Base-by-base conservation (phyloP, 2,329 filamentous ascomycete genomes). In the Emydomyces testavorans region DNA sequence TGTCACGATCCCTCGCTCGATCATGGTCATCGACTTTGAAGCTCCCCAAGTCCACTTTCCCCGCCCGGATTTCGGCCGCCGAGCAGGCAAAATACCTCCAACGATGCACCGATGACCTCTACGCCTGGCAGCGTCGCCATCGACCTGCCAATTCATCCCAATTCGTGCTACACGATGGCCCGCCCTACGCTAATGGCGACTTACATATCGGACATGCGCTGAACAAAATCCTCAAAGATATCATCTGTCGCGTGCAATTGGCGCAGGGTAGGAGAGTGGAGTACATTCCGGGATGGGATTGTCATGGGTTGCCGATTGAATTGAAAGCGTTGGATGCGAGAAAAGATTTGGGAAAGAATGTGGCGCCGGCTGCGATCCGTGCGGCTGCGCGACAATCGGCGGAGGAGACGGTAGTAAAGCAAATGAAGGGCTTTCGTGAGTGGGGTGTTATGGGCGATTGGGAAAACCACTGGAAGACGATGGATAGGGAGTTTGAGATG, bases 141-240 rank as follows among this genome's bases (percentile, higher is more conserved):
- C 68, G 78, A 53, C 70, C 76, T 2, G 64, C 63, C 26, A 66
- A 76, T 29, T 66, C 77, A 36, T 40, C 48, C 11, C 72, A 75
- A 0, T 98, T 96, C 55, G 71, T 88, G 1, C 73, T 98, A 6
- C 92, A 96, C 62, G 92, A 98, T 79, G 92, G 92, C 0, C 92
- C 92, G 0, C 92, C 92, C 0, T 98, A 96, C 64, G 92, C 92
- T 54, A 98, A 98, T 68, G 92, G 92, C 11, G 77, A 76, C 37
- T 76, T 98, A 7, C 92, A 98, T 61, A 80, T 93, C 52, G 92
- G 92, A 2, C 92, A 98, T 71, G 88, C 92, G 29, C 71, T 98
- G 61, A 98, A 98, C 68, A 98, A 98, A 69, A 83, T 96, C 57
- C 73, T 94, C 51, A 98, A 98, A 71, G 92, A 98, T 66, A 85